These are phyloP conservation scores for Bjerkandera adusta DNA, from an alignment of 1,284 basidiomycete species.

Conservation along the genomic window DNA sequence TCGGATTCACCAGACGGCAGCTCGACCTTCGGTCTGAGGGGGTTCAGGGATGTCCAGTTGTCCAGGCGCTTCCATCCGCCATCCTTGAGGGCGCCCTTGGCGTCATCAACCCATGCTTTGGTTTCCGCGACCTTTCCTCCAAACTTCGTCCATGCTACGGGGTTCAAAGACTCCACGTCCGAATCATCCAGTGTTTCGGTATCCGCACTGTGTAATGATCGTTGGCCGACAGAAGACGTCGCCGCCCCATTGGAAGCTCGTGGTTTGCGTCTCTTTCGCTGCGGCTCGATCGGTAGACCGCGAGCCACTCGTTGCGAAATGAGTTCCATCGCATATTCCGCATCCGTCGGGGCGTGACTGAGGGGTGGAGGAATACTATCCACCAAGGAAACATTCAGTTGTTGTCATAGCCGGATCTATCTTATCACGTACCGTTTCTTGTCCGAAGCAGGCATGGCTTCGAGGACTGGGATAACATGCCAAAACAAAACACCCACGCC, in stretches of 20 bases:
- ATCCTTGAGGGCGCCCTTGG: slow-evolving; percentile 38
- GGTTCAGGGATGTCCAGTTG: slow-evolving; percentile 23
- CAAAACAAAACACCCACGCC: slow-evolving; percentile 54
- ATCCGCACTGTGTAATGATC: background rate
- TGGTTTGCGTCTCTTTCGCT: slow-evolving; percentile 13
- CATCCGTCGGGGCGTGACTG: slow-evolving; percentile 56
- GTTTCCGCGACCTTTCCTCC: slow-evolving; percentile 43
- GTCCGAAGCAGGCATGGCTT: slow-evolving; percentile 45
- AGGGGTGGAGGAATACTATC: slow-evolving; percentile 44
- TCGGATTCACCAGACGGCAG: slow-evolving; percentile 13
- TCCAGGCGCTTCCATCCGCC: slow-evolving; percentile 29
- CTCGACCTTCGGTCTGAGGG: slow-evolving; percentile 19
- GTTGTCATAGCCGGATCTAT: slow-evolving; percentile 7
- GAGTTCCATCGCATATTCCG: slow-evolving; percentile 65
- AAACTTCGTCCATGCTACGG: slow-evolving; percentile 56
- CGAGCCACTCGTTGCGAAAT: slow-evolving; percentile 58
- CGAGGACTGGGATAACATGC: slow-evolving; percentile 60
- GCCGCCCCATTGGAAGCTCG: too few relatives aligned
- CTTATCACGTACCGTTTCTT: slow-evolving; percentile 39
- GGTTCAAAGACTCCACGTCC: background rate
- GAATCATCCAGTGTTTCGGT: background rate
- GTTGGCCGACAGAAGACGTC: background rate
- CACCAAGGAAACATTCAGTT: background rate
- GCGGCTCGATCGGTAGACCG: slow-evolving; percentile 39
- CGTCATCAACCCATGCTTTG: slow-evolving; percentile 41